Evolutionary conservation across 805 yeast genomes (phyloP), one percentile per base, ranked within the genome.

Genomic region (Jamesozyma lodderae): DNA sequence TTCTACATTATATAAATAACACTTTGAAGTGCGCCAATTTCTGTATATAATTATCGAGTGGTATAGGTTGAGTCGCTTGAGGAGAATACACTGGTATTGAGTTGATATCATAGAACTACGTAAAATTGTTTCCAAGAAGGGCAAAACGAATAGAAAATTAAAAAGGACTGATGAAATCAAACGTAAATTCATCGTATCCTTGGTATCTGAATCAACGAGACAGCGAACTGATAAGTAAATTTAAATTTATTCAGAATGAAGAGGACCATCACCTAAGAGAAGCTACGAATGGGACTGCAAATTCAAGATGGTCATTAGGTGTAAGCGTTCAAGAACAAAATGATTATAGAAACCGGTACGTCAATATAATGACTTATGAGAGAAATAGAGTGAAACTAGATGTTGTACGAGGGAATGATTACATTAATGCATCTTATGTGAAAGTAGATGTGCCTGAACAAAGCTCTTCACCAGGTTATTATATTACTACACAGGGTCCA

Each of bases 381-480:
- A 61, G 64, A 39, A 75, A 72, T 29, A 55, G 85, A 26, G 79
- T 78, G 2, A 55, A 51, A 24, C 56, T 77, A 10, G 44, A 51
- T 4, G 60, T 62, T 1, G 28, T 36, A 3, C 25, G 48, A 1
- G 57, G 60, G 2, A 60, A 48, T 33, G 87, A 83, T 54, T 87
- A 88, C 52, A 83, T 88, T 48, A 88, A 87, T 62, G 96, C 96
- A 0, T 82, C 94, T 0, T 76, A 81, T 57, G 62, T 83, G 6
- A 67, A 52, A 16, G 41, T 53, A 1, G 44, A 53, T 29, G 52
- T 55, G 3, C 49, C 51, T 3, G 45, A 40, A 5, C 57, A 52
- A 28, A 45, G 49, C 14, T 28, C 40, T 16, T 33, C 37, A 6
- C 48, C 57, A 1, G 59, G 66, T 30, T 47, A 55, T 19, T 81